Percentiles rank a stretch among this genome's conserved stretches.
Conservation (phyloP, 192 early-diverging fungal genomes). For the Haplosporangium gracile region DNA sequence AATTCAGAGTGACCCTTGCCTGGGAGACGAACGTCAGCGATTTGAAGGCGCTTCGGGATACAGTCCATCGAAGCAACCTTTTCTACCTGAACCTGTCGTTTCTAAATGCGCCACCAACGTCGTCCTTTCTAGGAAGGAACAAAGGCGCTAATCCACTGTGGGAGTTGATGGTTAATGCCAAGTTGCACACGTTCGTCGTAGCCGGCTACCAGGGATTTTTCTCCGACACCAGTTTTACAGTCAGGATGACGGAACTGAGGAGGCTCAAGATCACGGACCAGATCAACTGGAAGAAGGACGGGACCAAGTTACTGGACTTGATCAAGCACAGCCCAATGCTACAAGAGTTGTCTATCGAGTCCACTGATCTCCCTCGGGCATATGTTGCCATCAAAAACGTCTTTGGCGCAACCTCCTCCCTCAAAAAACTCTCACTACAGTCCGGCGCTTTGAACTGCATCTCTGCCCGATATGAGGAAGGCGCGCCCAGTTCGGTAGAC, state of each 20-base stretch:
- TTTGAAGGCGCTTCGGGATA: slow-evolving; percentile 25
- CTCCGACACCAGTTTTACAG: background rate
- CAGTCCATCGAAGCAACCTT: slow-evolving; percentile 9
- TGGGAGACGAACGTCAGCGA: slow-evolving; percentile 20
- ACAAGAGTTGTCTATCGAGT: background rate
- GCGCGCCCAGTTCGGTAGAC: background rate
- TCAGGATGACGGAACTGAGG: background rate
- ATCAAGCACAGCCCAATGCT: background rate
- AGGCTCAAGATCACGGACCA: background rate
- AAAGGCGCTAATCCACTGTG: slow-evolving; percentile 28
- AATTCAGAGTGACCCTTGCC: slow-evolving; percentile 12
- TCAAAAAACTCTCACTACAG: background rate
- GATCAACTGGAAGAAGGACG: slow-evolving; percentile 20
- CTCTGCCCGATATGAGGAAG: background rate
- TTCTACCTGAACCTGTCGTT: slow-evolving; percentile 17
- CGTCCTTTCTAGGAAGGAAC: slow-evolving; percentile 14
- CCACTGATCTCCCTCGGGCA: background rate
- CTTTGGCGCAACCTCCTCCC: too few relatives aligned
- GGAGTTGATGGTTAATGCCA: slow-evolving; percentile 13
- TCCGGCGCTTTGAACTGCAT: background rate
- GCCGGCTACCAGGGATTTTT: slow-evolving; percentile 22
- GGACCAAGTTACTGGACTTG: background rate
- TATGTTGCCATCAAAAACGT: background rate
- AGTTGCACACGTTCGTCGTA: slow-evolving; percentile 18
- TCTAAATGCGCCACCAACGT: background rate